Evolutionary conservation across 164 flowering plant genomes (phyloP).

Genomic region (Berberis thunbergii): DNA sequence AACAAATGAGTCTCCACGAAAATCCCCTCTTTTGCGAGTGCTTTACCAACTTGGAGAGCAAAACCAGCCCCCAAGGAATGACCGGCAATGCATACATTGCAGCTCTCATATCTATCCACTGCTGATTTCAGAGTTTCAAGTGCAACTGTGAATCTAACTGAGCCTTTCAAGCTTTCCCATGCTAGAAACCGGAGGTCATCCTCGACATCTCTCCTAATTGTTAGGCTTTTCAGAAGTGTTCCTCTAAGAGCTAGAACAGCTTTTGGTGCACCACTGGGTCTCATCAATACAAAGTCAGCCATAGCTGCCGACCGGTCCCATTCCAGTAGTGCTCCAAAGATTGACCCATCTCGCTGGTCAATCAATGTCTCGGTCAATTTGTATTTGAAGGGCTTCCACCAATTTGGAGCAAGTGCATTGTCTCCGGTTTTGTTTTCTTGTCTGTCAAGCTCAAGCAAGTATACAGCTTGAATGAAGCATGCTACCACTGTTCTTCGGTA

Average conservation of each 20-base stretch:
- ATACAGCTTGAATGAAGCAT: conserved; percentile 88
- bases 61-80: conserved; percentile 96
- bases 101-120: conserved; percentile 43
- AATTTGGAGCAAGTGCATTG: conserved; percentile 80
- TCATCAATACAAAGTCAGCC: conserved; percentile 55
- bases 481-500: conserved; percentile 84
- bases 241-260: conserved; percentile 86
- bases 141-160: conserved; percentile 58
- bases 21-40: conserved; percentile 70
- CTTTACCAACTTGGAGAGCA: conserved; percentile 84
- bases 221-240: conserved; percentile 63
- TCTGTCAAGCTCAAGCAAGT: conserved; percentile 83
- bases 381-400: conserved; percentile 95
- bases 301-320: conserved; percentile 85
- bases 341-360: conserved; percentile 86
- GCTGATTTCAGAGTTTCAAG: conserved; percentile 47
- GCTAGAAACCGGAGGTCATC: conserved; percentile 90
- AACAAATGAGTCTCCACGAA: conserved; percentile 85
- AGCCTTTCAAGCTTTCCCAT: conserved; percentile 88
- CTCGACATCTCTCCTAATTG: conserved; percentile 72
- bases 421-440: conserved; percentile 66
- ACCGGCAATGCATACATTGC: conserved; percentile 74
- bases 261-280: conserved; percentile 89
- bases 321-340: conserved; percentile 82
- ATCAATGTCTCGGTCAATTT: conserved; percentile 45